Evolutionary conservation across 2,329 filamentous ascomycete species (phyloP), one percentile per base, ranked within the genome.

Genomic region (Colletotrichum simmondsii): DNA sequence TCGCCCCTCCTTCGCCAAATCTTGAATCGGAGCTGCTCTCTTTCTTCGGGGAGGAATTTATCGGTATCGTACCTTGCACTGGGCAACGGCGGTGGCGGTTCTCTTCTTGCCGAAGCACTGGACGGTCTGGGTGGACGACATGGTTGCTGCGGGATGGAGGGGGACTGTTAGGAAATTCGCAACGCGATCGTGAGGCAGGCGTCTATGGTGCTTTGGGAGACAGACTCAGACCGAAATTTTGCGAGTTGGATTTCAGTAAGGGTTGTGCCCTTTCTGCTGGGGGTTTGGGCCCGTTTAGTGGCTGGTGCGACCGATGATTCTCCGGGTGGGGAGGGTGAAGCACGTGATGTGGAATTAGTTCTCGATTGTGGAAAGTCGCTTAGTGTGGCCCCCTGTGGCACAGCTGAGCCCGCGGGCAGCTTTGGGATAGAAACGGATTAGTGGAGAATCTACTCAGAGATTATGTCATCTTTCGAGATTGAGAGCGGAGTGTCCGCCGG

Each of bases 21-120:
- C 49, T 57, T 46, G 22, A 53, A 59, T 64, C 24, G 26, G 53
- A 42, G n/a, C 49, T 46, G 3, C 10, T 72, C 28, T 37, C 26
- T 42, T 58, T 59, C 42, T 42, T 42, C 37, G 37, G 58, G 24
- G 14, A 58, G 32, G 32, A 19, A 19, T 49, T 49, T 3, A 60
- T 64, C 52, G 58, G 35, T 8, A 46, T 68, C 59, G 65, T 65
- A 68, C 69, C 68, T 72, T 74, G 69, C 94, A 96, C 90, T 96
- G 94, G 86, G 94, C 95, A 88, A 97, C 95, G 83, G 92, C 92
- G 78, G 92, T 94, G 82, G 95, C 95, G 84, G 92, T 95, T 91
- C 94, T 95, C 92, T 95, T 95, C 93, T 98, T 98, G 93, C 95
- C 95, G 94, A 98, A 98, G 94, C 95, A 98, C 92, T 98, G 95